These are phyloP conservation scores for Psidium friedrichsthalianum DNA, from an alignment of 345 rosid genomes.

Conservation along the genomic window DNA sequence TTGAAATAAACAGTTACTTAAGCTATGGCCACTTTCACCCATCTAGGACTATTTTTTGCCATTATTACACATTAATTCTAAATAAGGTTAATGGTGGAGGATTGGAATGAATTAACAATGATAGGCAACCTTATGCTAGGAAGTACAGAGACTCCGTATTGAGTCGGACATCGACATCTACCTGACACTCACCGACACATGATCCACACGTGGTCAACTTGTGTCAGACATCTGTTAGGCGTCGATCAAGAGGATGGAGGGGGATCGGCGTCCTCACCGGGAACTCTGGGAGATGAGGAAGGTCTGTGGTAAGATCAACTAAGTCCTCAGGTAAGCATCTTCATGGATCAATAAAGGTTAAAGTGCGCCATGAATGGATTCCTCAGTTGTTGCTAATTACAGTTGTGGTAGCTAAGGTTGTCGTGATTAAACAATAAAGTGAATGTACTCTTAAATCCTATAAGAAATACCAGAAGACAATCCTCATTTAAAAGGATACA, in stretches of 20 bases:
- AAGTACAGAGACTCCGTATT: too few relatives aligned
- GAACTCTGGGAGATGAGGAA: conserved; percentile 23
- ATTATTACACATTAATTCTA: not conserved
- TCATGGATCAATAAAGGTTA: not conserved
- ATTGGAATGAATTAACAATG: not conserved
- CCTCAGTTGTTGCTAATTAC: not conserved
- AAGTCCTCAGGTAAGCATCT: not conserved
- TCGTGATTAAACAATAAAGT: not conserved
- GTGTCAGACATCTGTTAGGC: not conserved
- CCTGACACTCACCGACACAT: too few relatives aligned
- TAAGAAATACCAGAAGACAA: not conserved
- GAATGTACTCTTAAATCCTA: not conserved
- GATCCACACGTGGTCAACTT: too few relatives aligned
- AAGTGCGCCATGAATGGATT: not conserved
- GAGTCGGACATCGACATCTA: too few relatives aligned
- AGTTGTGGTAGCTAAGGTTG: not conserved
- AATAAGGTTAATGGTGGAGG: not conserved
- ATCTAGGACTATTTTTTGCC: not conserved
- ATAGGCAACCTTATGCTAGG: not conserved
- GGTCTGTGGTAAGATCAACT: conserved; percentile 11
- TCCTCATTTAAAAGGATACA: not conserved
- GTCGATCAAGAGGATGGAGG: conserved; percentile 28
- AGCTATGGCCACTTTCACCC: not conserved
- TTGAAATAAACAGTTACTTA: too few relatives aligned
- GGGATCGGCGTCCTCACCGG: conserved; percentile 15